phyloP scores from a whole-genome alignment of 495 filamentous ascomycete species.

The Hyaloscypha variabilis region DNA sequence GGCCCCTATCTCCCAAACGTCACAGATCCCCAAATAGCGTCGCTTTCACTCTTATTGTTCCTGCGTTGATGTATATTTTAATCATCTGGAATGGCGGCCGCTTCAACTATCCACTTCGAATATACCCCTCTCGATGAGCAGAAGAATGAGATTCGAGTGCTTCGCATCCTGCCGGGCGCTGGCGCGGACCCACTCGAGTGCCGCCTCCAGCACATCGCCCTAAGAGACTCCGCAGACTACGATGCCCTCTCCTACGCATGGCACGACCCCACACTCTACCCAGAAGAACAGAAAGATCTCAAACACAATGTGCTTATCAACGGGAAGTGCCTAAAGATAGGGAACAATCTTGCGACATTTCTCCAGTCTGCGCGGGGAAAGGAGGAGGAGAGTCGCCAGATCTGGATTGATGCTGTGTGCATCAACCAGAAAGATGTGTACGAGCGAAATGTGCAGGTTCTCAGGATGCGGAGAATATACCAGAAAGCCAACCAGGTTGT shows the following conservation, averaged over 20 bases:
- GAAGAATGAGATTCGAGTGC: not conserved
- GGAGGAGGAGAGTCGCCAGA: not conserved
- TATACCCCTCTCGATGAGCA: not conserved
- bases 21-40: no score
- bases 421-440: not conserved
- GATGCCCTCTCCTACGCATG: not conserved
- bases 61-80: no score
- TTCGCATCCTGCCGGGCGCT: not conserved
- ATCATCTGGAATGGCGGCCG: no score
- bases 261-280: not conserved
- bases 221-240: not conserved
- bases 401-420: not conserved
- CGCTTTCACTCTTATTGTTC: no score
- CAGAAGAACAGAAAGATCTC: not conserved
- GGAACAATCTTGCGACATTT: not conserved
- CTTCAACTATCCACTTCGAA: no score
- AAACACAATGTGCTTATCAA: not conserved
- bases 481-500: not conserved
- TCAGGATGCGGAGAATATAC: not conserved
- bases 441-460: not conserved
- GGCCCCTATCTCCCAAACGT: no score
- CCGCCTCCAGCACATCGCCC: not conserved
- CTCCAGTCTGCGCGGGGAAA: not conserved
- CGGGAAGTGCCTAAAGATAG: not conserved
- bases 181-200: not conserved